These are phyloP conservation scores for Crucihimalaya himalaica DNA, from an alignment of 345 rosid species.

Conservation along the genomic window DNA sequence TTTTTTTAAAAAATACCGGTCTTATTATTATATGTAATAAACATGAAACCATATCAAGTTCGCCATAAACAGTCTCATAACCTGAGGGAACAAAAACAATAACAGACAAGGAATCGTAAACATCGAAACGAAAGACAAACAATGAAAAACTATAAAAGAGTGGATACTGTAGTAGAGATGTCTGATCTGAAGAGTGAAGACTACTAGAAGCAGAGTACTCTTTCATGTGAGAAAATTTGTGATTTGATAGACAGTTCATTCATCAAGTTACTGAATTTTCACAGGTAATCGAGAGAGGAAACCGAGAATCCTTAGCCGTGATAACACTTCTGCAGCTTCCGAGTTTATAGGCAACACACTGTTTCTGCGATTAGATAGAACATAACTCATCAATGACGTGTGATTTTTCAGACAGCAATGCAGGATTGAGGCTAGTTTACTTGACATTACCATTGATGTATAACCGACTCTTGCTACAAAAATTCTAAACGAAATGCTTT, in stretches of 20 bases:
- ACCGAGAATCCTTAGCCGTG: constrained; percentile 18
- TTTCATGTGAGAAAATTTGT: not conserved
- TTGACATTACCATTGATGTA: not conserved
- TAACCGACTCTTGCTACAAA: not conserved
- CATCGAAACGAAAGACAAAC: not conserved
- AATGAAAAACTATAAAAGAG: not conserved
- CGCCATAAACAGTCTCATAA: constrained; percentile 20
- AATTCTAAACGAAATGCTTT: not conserved
- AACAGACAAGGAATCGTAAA: constrained; percentile 7
- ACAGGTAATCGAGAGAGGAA: not conserved
- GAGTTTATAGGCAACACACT: not conserved
- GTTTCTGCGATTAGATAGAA: constrained; percentile 18
- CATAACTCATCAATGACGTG: not conserved
- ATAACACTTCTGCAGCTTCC: constrained; percentile 18
- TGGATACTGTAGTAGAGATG: not conserved
- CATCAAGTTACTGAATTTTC: constrained; percentile 7
- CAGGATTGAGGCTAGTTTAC: not conserved
- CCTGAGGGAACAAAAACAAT: constrained; percentile 13
- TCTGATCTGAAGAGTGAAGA: constrained; percentile 6
- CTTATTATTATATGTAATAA: not conserved
- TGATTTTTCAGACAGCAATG: not conserved
- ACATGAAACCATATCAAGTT: not conserved
- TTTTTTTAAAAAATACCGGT: too few species aligned
- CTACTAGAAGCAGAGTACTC: constrained; percentile 6
- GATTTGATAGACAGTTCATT: constrained; percentile 16